Conservation (phyloP, 1,284 basidiomycete genomes). For the Microbotryum lychnidis-dioicae region DNA sequence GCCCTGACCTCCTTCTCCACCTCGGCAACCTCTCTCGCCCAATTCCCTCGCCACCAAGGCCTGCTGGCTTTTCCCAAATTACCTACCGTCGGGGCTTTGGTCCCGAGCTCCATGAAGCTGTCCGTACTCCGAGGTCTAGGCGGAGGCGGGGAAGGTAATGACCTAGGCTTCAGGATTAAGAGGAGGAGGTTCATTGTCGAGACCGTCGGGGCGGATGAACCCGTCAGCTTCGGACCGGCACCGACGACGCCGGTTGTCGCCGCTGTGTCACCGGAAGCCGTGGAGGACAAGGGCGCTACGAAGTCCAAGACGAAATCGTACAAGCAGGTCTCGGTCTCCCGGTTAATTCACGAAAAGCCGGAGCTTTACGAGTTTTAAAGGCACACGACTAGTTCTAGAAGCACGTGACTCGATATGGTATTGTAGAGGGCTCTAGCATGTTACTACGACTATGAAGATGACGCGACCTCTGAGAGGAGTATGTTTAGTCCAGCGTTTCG, state of each 20-base stretch:
- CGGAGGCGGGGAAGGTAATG: constrained; percentile 56
- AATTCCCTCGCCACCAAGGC: constrained; percentile 77
- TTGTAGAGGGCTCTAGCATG: too few species aligned
- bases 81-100: constrained; percentile 59
- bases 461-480: too few species aligned
- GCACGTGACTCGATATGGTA: too few species aligned
- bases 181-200: constrained; percentile 80
- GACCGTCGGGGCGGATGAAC: constrained; percentile 84
- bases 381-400: constrained; percentile 38
- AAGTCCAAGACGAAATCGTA: constrained; percentile 6
- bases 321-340: constrained; percentile 14
- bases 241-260: constrained; percentile 1
- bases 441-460: too few species aligned
- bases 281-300: constrained; percentile 20
- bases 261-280: constrained; percentile 24
- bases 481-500: too few species aligned
- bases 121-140: constrained; percentile 55
- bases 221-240: constrained; percentile 22
- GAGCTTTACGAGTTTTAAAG: constrained; percentile 46
- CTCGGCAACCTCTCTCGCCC: constrained; percentile 55
- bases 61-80: constrained; percentile 64
- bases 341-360: constrained; percentile 40
- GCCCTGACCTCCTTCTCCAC: constrained; percentile 68
- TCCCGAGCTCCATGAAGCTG: constrained; percentile 63
- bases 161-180: constrained; percentile 88